Base-by-base conservation (phyloP, 441 rosid species). In the Aleurites moluccanus region DNA sequence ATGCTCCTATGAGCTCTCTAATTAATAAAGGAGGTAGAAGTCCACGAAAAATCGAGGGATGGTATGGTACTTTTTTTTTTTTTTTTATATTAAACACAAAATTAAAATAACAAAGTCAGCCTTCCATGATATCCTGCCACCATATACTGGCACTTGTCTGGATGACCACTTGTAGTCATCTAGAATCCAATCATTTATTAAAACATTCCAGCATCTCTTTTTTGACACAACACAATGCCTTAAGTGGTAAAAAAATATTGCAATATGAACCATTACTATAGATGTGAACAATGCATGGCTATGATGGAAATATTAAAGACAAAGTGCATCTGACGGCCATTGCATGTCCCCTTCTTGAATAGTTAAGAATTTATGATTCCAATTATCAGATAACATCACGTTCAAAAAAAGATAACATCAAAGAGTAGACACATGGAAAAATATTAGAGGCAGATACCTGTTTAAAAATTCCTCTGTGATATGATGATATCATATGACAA, bases 401-500 rank as follows among this genome's bases (percentile, higher is more conserved):
- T 4, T 14, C 56, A 5, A 52, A 52, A 52, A 52, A n/a, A 8
- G 40, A 53, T 4, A 59, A 11, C 4, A 38, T 65, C 8, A 27
- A 16, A 64, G 28, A 14, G 45, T 2, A 68, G 0, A 71, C 56
- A 63, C 16, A 18, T 11, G 40, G 2, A 21, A 47, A 40, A 61
- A 64, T 15, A 2, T 14, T 40, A 57, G 27, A 38, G 47, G 33
- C 1, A 78, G 78, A 15, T 74, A 92, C 97, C 97, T 92, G 98
- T 74, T 90, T 87, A 71, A 94, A 84, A 35, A 67, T 66, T 70
- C 82, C 83, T 86, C 97, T 86, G 77, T 94, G 90, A 79, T 94
- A 92, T 1, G 98, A 89, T 7, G 97, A 86, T 81, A 94, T 91
- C 76, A 92, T 42, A 82, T 91, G 98, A 74, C 87, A 88, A 77